phyloP scores from a whole-genome alignment of 805 yeast genomes.

The Danielia oregonensis region DNA sequence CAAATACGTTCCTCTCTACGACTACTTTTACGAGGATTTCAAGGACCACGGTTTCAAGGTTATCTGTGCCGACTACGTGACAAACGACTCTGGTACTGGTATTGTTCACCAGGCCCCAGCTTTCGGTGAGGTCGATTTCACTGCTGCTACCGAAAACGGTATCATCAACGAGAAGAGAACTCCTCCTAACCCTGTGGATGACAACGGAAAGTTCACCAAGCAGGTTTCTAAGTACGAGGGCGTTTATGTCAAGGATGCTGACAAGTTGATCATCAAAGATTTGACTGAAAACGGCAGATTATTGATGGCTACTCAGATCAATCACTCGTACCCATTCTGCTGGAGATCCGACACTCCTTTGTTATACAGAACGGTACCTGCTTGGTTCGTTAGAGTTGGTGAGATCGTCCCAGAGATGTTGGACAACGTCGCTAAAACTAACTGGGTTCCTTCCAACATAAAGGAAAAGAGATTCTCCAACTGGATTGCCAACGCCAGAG shows the following conservation, averaged over 20 bases:
- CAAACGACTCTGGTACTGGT: constrained; percentile 97
- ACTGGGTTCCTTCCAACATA: constrained; percentile 91
- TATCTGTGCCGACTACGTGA: constrained; percentile 77
- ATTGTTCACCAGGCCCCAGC: constrained; percentile 98
- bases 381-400: constrained; percentile 94
- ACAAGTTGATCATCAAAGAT: constrained; percentile 80
- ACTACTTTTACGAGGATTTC: constrained; percentile 73
- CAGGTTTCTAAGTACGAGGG: constrained; percentile 78
- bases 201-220: constrained; percentile 76
- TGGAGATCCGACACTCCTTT: constrained; percentile 99
- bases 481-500: constrained; percentile 99
- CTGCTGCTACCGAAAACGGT: constrained; percentile 72
- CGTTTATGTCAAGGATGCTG: constrained; percentile 92
- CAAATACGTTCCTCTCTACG: constrained; percentile 79
- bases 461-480: constrained; percentile 94
- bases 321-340: constrained; percentile 98
- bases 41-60: constrained; percentile 80
- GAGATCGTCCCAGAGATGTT: constrained; percentile 88
- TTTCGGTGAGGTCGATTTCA: constrained; percentile 98
- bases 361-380: constrained; percentile 93
- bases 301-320: constrained; percentile 73
- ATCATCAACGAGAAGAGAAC: constrained; percentile 61
- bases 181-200: constrained; percentile 96
- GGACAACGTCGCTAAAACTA: constrained; percentile 76
- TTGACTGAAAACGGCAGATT: constrained; percentile 75